Percentiles rank a stretch among this genome's conserved stretches.
Evolutionary conservation across 2,329 filamentous ascomycete genomes (phyloP).

Genomic region (Calycina marina): DNA sequence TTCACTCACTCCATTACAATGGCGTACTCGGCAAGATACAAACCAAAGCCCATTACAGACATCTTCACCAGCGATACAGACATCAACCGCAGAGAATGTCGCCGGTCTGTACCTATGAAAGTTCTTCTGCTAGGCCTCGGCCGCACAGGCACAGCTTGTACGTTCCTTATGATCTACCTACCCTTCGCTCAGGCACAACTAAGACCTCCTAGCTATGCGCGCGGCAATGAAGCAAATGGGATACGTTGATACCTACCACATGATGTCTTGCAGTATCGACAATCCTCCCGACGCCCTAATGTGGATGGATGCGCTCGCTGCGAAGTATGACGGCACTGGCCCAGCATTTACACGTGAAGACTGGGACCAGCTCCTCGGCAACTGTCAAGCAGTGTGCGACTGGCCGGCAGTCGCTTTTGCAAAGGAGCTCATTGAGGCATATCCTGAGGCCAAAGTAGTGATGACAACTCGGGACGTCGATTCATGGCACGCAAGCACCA

Average conservation of each 20-base stretch:
- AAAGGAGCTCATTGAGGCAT: slow-evolving; percentile 55
- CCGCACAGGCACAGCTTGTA: slow-evolving; percentile 57
- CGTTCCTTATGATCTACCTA: slow-evolving; percentile 16
- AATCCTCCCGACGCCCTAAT: slow-evolving; percentile 52
- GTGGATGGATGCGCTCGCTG: slow-evolving; percentile 54
- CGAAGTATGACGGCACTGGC: slow-evolving; percentile 43
- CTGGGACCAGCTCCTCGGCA: slow-evolving; percentile 54
- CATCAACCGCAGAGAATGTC: slow-evolving; percentile 51
- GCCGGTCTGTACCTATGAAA: slow-evolving; percentile 55
- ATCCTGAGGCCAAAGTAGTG: slow-evolving; percentile 59
- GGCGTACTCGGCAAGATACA: slow-evolving; percentile 10
- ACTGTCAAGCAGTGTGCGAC: slow-evolving; percentile 54
- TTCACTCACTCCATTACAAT: no score
- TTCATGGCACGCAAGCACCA: slow-evolving; percentile 38
- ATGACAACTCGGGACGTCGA: slow-evolving; percentile 52
- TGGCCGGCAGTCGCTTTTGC: slow-evolving; percentile 54
- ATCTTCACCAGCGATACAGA: slow-evolving; percentile 51
- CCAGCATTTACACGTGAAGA: slow-evolving; percentile 47
- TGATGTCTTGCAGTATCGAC: slow-evolving; percentile 56
- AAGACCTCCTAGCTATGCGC: slow-evolving; percentile 38
- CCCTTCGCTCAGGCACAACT: background rate
- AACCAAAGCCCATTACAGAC: slow-evolving; percentile 36
- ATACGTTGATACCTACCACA: slow-evolving; percentile 57
- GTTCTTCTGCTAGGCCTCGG: slow-evolving; percentile 56
- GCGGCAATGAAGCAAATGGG: slow-evolving; percentile 51